These are phyloP conservation scores for Ascoidea asiatica DNA, from an alignment of 805 yeast species.

Conservation along the genomic window DNA sequence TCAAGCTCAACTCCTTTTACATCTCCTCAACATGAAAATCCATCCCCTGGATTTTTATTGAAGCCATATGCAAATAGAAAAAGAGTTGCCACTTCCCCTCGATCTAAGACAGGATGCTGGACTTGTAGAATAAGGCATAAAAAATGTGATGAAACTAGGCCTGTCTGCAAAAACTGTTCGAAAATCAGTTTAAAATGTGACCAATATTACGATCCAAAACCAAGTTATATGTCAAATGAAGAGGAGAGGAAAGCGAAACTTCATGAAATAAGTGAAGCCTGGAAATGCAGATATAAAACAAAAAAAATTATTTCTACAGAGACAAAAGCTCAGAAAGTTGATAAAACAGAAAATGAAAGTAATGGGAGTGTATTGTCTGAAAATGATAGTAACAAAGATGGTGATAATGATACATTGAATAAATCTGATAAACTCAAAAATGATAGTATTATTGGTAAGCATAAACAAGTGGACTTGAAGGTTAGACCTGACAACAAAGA, in stretches of 20 bases:
- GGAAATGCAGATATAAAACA: conserved; percentile 9
- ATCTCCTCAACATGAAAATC: not conserved
- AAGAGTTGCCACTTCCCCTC: conserved; percentile 12
- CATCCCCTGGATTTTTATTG: conserved; percentile 3
- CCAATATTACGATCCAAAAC: conserved; percentile 11
- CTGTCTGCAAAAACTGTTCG: conserved; percentile 28
- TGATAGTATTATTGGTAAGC: too few relatives aligned
- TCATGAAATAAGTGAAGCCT: conserved; percentile 10
- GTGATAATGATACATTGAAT: too few relatives aligned
- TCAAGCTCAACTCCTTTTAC: conserved; percentile 1
- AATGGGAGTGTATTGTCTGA: too few relatives aligned
- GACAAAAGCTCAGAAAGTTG: too few relatives aligned
- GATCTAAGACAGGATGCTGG: conserved; percentile 41
- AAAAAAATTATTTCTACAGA: too few relatives aligned
- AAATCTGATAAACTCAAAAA: too few relatives aligned
- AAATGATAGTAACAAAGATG: too few relatives aligned
- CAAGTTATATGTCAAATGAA: conserved; percentile 9
- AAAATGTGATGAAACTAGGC: conserved; percentile 43
- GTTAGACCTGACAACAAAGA: too few relatives aligned
- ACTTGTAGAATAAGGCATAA: conserved; percentile 53
- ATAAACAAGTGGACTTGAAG: too few relatives aligned
- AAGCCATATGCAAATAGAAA: conserved; percentile 10
- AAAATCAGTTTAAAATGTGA: conserved; percentile 10
- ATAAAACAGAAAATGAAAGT: not conserved
- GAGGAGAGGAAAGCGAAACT: conserved; percentile 9